phyloP scores from a whole-genome alignment of 1,284 basidiomycete species.

The Pseudomicrostroma phylloplanum region DNA sequence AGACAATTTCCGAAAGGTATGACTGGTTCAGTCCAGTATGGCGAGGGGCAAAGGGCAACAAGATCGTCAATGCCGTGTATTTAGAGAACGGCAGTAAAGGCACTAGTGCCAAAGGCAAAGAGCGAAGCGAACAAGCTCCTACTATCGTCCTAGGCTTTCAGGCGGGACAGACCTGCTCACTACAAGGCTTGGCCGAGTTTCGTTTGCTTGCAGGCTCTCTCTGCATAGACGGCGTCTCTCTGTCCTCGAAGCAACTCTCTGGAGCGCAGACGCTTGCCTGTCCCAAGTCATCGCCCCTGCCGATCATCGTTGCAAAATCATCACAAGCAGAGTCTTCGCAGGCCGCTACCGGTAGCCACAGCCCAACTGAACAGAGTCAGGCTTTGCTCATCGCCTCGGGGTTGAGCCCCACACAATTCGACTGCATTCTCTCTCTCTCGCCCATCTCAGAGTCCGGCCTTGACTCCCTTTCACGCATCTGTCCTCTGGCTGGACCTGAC shows the following conservation, averaged over 20 bases:
- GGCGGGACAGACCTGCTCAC: not conserved
- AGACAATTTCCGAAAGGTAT: not conserved
- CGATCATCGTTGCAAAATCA: not conserved
- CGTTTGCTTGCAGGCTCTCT: not conserved
- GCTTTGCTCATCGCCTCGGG: not conserved
- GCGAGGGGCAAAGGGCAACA: not conserved
- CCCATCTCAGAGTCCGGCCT: not conserved
- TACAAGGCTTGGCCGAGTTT: not conserved
- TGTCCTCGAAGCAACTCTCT: not conserved
- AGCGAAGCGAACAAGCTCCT: not conserved
- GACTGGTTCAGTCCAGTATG: constrained; percentile 7
- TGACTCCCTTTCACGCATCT: not conserved
- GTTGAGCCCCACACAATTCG: not conserved
- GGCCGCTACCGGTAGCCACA: not conserved
- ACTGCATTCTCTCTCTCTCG: not conserved
- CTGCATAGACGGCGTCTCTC: not conserved
- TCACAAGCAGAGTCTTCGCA: not conserved
- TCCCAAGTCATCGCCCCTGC: not conserved
- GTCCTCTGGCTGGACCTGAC: constrained; percentile 8
- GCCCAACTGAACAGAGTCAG: not conserved
- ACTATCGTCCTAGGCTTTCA: not conserved
- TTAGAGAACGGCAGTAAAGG: not conserved
- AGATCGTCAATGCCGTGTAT: not conserved
- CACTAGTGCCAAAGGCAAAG: not conserved
- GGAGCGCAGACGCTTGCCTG: not conserved